phyloP scores from a whole-genome alignment of 202 grass and related monocot species.

The Bolboschoenoplectus hybrid region DNA sequence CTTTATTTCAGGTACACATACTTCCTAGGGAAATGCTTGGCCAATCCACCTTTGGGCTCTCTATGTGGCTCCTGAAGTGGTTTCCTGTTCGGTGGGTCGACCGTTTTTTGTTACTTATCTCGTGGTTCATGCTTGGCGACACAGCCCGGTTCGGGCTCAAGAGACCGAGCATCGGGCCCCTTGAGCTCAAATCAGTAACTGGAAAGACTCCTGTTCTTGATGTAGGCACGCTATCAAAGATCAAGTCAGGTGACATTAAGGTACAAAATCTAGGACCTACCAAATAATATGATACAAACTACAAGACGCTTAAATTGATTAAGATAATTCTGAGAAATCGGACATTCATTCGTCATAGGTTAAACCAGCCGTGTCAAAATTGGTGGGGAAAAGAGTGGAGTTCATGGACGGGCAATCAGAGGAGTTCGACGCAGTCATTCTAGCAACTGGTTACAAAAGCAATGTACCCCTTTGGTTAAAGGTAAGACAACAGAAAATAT shows the following conservation, averaged over 20 bases:
- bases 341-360: conserved; percentile 60
- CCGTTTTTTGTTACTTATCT: conserved; percentile 59
- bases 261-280: conserved; percentile 45
- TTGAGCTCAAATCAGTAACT: conserved; percentile 84
- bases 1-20: conserved; percentile 83
- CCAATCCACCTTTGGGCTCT: conserved; percentile 84
- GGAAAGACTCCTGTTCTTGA: conserved; percentile 98
- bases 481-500: conserved; percentile 46
- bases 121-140: conserved; percentile 71
- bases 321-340: conserved; percentile 31
- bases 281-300: not conserved
- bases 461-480: conserved; percentile 88
- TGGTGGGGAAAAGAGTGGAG: conserved; percentile 57
- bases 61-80: conserved; percentile 87
- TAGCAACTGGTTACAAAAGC: conserved; percentile 95
- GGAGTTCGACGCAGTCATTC: conserved; percentile 65
- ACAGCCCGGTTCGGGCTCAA: conserved; percentile 70
- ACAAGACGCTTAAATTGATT: not conserved
- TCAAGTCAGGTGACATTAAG: conserved; percentile 87
- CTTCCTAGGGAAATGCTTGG: conserved; percentile 96
- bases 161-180: conserved; percentile 75
- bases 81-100: conserved; percentile 77
- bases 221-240: conserved; percentile 82
- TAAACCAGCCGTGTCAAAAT: conserved; percentile 48
- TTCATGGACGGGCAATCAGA: conserved; percentile 57